phyloP scores from a whole-genome alignment of 2,329 filamentous ascomycete species.

The Coniosporium tulheliwenetii region DNA sequence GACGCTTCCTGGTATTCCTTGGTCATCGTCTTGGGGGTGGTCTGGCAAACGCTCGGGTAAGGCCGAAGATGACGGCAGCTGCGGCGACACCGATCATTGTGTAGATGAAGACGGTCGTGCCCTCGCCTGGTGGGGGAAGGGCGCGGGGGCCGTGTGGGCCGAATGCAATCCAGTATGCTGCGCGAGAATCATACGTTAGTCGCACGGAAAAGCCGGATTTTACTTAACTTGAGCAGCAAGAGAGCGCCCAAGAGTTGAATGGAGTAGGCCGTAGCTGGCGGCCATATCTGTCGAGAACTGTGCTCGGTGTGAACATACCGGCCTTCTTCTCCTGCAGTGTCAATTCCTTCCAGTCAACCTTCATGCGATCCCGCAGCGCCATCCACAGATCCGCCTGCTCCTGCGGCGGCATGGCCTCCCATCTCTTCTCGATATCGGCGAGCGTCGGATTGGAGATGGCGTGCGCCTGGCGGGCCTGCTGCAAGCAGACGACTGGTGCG shows the following conservation, averaged over 20 bases:
- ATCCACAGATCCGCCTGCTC: conserved; percentile 99
- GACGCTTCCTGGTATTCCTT: conserved; percentile 92
- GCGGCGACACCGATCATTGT: conserved; percentile 50
- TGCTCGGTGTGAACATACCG: conserved; percentile 46
- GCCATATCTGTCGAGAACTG: conserved; percentile 5
- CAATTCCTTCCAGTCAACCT: conserved; percentile 90
- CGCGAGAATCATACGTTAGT: conserved; percentile 6
- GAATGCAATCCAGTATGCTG: conserved; percentile 98
- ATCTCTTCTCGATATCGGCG: conserved; percentile 97
- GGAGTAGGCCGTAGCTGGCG: conserved; percentile 6
- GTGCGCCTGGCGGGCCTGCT: conserved; percentile 54
- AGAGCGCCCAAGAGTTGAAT: too few relatives aligned
- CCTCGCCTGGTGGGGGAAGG: conserved; percentile 67
- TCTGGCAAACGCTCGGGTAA: conserved; percentile 56
- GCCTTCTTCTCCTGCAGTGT: conserved; percentile 98
- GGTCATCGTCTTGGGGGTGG: conserved; percentile 75
- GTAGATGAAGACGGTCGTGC: conserved; percentile 61
- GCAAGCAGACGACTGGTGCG: conserved; percentile 12
- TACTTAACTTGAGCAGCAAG: too few relatives aligned
- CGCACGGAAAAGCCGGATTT: too few relatives aligned
- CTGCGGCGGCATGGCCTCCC: conserved; percentile 94
- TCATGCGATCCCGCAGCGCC: conserved; percentile 95
- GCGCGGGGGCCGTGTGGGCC: conserved; percentile 90
- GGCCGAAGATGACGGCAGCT: conserved; percentile 56
- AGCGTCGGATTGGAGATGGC: conserved; percentile 96